Percentiles rank a stretch among this genome's conserved stretches.
Evolutionary conservation across 176 grass and related monocot genomes (phyloP).

Genomic region (Eremochloa ophiuroides): DNA sequence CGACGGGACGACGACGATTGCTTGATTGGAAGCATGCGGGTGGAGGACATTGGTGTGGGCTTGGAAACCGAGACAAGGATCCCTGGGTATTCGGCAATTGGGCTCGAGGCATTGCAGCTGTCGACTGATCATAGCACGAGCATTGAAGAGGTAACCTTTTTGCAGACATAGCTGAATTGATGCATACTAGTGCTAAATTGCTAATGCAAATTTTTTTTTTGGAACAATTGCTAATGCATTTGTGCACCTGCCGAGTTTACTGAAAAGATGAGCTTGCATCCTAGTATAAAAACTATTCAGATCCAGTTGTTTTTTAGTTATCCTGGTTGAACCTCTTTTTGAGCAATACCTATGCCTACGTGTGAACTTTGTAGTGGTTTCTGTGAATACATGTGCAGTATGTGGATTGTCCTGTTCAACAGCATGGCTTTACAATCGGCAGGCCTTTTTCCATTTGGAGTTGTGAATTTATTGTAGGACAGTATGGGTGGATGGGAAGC

Average conservation of each 20-base stretch:
- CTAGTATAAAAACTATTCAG: background rate
- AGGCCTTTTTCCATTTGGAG: background rate
- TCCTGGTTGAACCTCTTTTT: background rate
- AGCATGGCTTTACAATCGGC: background rate
- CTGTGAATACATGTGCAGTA: slow-evolving; percentile 6
- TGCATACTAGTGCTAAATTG: background rate
- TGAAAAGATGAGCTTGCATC: background rate
- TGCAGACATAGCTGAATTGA: background rate
- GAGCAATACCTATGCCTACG: background rate
- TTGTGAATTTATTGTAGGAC: background rate
- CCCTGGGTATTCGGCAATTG: slow-evolving; percentile 23
- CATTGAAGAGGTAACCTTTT: slow-evolving; percentile 65
- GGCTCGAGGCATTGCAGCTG: slow-evolving; percentile 61
- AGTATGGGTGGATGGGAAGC: background rate
- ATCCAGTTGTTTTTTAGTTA: background rate
- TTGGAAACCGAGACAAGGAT: slow-evolving; percentile 45
- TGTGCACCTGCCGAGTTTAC: background rate
- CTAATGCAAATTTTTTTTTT: too few relatives aligned
- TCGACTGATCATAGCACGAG: slow-evolving; percentile 85
- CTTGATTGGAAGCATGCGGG: slow-evolving; percentile 15
- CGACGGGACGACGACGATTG: slow-evolving; percentile 20
- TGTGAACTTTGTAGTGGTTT: background rate
- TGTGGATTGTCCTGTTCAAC: background rate
- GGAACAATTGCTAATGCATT: background rate
- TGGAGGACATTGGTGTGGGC: slow-evolving; percentile 37